Evolutionary conservation across 441 rosid genomes (phyloP).

Genomic region (Bruguiera hainesii): DNA sequence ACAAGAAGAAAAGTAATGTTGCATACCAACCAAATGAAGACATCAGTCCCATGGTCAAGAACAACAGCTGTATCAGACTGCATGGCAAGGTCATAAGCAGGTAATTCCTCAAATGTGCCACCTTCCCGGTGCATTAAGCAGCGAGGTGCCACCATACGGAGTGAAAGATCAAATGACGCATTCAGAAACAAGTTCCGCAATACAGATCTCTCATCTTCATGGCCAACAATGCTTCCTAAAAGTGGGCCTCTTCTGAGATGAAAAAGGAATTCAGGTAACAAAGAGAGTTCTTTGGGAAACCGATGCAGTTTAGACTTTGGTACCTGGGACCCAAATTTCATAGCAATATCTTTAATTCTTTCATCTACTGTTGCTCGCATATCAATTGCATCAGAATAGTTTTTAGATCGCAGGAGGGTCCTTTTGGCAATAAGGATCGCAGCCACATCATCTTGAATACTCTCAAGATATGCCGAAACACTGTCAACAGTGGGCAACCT

Average conservation of each 20-base stretch:
- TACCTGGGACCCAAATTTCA: conserved; percentile 72
- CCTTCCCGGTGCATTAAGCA: conserved; percentile 96
- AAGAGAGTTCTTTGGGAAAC: conserved; percentile 81
- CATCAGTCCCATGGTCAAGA: conserved; percentile 96
- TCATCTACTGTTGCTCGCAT: conserved; percentile 75
- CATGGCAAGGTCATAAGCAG: conserved; percentile 91
- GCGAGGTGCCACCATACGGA: conserved; percentile 92
- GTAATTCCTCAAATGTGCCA: conserved; percentile 91
- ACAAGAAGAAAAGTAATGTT: conserved; percentile 18
- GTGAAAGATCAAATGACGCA: conserved; percentile 87
- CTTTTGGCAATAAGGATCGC: conserved; percentile 88
- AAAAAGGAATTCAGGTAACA: conserved; percentile 77
- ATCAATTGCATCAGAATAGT: conserved; percentile 59
- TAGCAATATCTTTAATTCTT: conserved; percentile 84
- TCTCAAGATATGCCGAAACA: conserved; percentile 75
- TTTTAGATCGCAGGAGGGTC: conserved; percentile 74
- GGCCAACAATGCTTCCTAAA: conserved; percentile 91
- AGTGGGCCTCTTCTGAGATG: conserved; percentile 92
- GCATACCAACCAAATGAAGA: conserved; percentile 98
- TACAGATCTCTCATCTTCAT: conserved; percentile 93
- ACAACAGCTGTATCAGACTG: conserved; percentile 95
- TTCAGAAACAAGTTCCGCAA: conserved; percentile 78
- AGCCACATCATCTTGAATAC: conserved; percentile 80
- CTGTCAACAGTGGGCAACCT: conserved; percentile 81
- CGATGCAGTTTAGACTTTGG: conserved; percentile 75